Base-by-base conservation (phyloP, 768 basidiomycete genomes). In the Mycena rebaudengoi region DNA sequence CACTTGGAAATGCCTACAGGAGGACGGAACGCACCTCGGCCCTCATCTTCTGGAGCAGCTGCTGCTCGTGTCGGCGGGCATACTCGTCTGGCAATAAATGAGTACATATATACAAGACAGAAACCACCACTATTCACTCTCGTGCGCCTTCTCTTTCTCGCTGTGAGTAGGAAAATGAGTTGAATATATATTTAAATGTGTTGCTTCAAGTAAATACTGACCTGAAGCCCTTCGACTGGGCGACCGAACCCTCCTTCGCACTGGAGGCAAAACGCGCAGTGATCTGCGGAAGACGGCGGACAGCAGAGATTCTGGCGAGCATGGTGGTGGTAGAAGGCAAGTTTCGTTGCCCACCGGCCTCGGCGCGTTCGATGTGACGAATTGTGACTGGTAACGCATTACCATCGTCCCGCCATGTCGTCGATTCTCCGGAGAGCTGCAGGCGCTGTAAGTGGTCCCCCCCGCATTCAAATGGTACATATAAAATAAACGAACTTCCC, bases 61-160 rank as follows among this genome's bases (percentile, higher is more conserved):
- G 76, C 18, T 74, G 73, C 37, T 86, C 85, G 46, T 80, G 80
- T 65, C 73, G 67, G 33, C 83, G 85, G 40, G 79, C 76, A 59
- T 84, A 87, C 70, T 86, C 79, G 46, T 85, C 85, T 86, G 66
- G n/a, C 33, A 16, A 26, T 41, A 57, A 0, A 14, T 46, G 14
- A 41, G 44, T 23, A 45, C 62, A 29, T 60, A 66, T 1, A 12
- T 12, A 7, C 8, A 10, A 43, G 13, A 0, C 10, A 32, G 18
- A 21, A 26, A 7, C 6, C 10, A 18, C n/a, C 2, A 10, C 1
- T 26, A 46, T 7, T 23, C 62, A 82, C 85, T 82, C 78, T 86
- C 85, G 23, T 86, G 79, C 20, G 85, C 85, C 70, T 77, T 84
- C 70, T 86, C 86, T 73, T 79, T 87, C 74, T 83, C 83, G 65